Evolutionary conservation across 2,329 filamentous ascomycete species (phyloP), one percentile per base, ranked within the genome.

Genomic region (Pseudogymnoascus verrucosus): DNA sequence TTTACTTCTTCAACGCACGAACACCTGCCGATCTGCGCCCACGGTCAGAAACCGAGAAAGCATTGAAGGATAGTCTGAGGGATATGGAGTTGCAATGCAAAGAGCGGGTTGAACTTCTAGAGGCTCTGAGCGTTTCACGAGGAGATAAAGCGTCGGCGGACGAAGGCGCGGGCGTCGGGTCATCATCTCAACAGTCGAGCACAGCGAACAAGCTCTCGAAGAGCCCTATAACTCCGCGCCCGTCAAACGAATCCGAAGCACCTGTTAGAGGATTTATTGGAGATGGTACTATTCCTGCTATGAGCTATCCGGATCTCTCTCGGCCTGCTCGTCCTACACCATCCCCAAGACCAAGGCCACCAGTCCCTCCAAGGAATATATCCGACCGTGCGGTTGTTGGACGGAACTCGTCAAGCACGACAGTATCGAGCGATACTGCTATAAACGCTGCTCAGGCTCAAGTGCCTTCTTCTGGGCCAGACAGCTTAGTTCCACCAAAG

Each of bases 51-150:
- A 96, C 91, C 1, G 93, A 98, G 73, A 89, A 85, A 70, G 88
- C 91, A 2, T 77, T 98, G 64, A 83, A 90, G 63, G 89, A 95
- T 63, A 96, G 92, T 60, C 77, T 98, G 65, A 85, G 86, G 64
- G 84, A 92, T 71, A 83, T 98, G 72, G 92, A 98, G 73, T 74
- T 93, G 67, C 93, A 97, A 76, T 97, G 93, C 76, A 93, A 95
- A 75, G 93, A 98, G 76, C 85, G 93, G 60, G 91, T 97, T 61
- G 91, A 96, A 73, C 80, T 98, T 36, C 81, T 98, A 5, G 89
- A 95, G 72, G 89, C 93, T 5, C 78, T 98, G 64, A 85, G 87
- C 65, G 80, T 89, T 67, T 87, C 85, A n/a, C 78, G 84, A 64
- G 74, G 80, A 65, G 82, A 79, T 16, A 74, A 76, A 42, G 64